These are phyloP conservation scores for Amanita muscaria DNA, from an alignment of 768 basidiomycete species.

Conservation along the genomic window DNA sequence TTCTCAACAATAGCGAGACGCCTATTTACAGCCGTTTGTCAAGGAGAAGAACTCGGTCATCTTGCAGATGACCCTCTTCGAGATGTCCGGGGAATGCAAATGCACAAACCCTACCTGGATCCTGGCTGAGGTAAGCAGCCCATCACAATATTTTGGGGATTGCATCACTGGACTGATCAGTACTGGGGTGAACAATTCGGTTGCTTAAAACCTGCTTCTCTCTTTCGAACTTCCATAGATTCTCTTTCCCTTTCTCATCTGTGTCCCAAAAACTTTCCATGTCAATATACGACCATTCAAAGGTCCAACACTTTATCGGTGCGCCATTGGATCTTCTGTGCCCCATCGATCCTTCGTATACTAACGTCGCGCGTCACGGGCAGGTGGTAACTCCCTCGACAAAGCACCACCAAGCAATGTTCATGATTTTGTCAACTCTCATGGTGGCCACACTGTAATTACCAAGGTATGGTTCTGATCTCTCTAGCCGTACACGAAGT, in stretches of 20 bases:
- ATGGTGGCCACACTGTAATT: constrained; percentile 97
- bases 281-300: constrained; percentile 46
- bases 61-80: too few species aligned
- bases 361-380: constrained; percentile 10
- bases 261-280: constrained; percentile 22
- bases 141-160: constrained; percentile 35
- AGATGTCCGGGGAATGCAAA: too few species aligned
- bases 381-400: constrained; percentile 91
- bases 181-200: constrained; percentile 17
- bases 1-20: too few species aligned
- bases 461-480: constrained; percentile 63
- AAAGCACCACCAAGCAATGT: constrained; percentile 73
- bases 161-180: constrained; percentile 34
- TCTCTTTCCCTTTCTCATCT: constrained; percentile 9
- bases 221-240: constrained; percentile 18
- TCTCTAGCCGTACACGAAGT: constrained; percentile 1
- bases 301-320: constrained; percentile 49
- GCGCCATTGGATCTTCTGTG: constrained; percentile 10
- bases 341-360: constrained; percentile 9
- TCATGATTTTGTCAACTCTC: constrained; percentile 80
- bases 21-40: too few species aligned
- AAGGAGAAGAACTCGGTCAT: too few species aligned
- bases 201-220: constrained; percentile 3
- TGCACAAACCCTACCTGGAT: background rate
- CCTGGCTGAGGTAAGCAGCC: constrained; percentile 24